Evolutionary conservation across 1,139 yeast genomes (phyloP), one percentile per base, ranked within the genome.

Genomic region (Kodamaea alishanica): DNA sequence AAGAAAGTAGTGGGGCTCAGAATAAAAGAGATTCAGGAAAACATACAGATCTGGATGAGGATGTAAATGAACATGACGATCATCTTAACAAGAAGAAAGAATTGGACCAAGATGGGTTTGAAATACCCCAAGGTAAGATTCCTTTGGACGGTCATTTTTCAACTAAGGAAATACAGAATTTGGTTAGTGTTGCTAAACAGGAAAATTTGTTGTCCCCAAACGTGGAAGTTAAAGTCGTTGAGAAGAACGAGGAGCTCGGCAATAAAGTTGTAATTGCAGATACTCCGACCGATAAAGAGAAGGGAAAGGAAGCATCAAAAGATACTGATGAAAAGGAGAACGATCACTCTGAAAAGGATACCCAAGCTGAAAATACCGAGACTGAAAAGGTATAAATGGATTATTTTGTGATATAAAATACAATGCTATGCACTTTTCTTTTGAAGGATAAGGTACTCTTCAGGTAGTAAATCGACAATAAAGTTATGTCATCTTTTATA

Each of bases 141-240:
- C 73, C 73, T 0, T 38, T 68, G 26, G 73, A 68, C 41, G 70
- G 72, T 7, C 70, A 68, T 46, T 68, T 68, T 43, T 61, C 73
- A 5, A 59, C 72, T 5, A 47, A 47, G 5, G 73, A 68, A 43
- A 45, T 68, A 15, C 48, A 55, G 37, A 57, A 58, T 28, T 50
- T 68, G 40, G 56, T 68, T 6, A 52, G 54, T 6, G 29, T 61
- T 11, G 69, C 73, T 22, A 56, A 67, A 40, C 45, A 55, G 3
- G 60, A 61, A 38, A 70, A 69, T 0, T 35, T 65, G 2, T 40
- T 68, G 31, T 50, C 56, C 4, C 52, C 54, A 2, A 52, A 55
- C 12, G 58, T 68, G 4, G 50, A 49, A 10, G 56, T 67, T 5
- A 46, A 58, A 39, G 61, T 67, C 2, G 34, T 56, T 22, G 57